A percentile compares a stretch with the other conserved stretches of the same genome.
These are phyloP conservation scores for Takashimella tepidaria DNA, from an alignment of 1,284 basidiomycete genomes.

Conservation along the genomic window DNA sequence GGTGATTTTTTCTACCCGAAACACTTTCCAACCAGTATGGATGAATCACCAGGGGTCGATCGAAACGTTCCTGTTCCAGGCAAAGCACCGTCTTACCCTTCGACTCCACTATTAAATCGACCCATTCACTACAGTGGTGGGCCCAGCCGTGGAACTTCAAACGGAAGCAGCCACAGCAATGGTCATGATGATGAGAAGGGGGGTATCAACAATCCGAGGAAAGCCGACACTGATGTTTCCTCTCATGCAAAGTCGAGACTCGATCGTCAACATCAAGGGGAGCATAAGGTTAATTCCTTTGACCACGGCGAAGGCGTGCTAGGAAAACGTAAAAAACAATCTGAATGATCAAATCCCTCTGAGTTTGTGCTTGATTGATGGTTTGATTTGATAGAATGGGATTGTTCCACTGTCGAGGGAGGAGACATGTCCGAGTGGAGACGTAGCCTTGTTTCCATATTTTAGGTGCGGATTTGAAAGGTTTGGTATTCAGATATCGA, in stretches of 20 bases:
- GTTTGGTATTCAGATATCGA: neutral
- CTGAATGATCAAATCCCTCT: neutral
- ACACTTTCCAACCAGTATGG: constrained; percentile 31
- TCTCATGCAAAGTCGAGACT: too few relatives aligned
- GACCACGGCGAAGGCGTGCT: neutral
- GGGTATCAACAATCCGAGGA: neutral
- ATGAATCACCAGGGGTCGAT: constrained; percentile 25
- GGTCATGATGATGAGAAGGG: neutral
- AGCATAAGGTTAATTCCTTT: neutral
- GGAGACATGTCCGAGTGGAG: neutral
- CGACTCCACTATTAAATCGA: neutral
- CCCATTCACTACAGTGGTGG: neutral
- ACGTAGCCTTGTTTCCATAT: neutral
- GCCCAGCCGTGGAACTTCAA: neutral
- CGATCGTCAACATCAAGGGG: too few relatives aligned
- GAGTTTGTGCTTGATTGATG: too few relatives aligned
- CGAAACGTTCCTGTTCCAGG: neutral
- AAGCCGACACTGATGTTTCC: too few relatives aligned
- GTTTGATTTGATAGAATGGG: too few relatives aligned
- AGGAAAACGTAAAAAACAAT: neutral
- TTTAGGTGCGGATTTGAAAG: too few relatives aligned
- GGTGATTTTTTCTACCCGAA: constrained; percentile 35
- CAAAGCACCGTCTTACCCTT: neutral
- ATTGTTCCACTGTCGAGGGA: too few relatives aligned
- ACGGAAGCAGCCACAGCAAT: too few relatives aligned